Conservation (phyloP, 768 basidiomycete species). For the Paxillus rubicundulus region DNA sequence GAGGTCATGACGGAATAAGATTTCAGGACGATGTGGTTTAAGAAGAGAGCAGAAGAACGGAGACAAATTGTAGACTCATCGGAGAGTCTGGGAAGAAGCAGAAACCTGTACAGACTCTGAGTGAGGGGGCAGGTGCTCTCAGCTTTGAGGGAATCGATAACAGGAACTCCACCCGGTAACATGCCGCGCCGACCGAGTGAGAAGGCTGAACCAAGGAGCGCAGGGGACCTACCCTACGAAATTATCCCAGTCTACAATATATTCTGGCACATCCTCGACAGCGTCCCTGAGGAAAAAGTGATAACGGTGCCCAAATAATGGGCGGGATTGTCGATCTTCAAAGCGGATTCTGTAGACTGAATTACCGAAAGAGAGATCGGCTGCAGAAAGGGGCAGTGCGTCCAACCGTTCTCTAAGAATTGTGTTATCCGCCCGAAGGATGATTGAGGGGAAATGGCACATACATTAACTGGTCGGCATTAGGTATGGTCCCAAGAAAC, state of each 20-base stretch:
- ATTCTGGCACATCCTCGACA: conserved; percentile 96
- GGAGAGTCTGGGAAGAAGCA: neutral
- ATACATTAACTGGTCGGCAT: conserved; percentile 79
- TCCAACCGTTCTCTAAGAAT: conserved; percentile 65
- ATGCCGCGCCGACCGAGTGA: neutral
- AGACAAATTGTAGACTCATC: neutral
- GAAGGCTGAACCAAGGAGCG: neutral
- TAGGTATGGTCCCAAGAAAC: conserved; percentile 98
- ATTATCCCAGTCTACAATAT: conserved; percentile 92
- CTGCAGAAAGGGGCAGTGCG: conserved; percentile 58
- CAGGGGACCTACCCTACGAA: conserved; percentile 67
- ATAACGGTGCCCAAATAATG: conserved; percentile 87
- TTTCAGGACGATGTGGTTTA: neutral
- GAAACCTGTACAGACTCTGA: neutral
- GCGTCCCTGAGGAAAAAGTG: conserved; percentile 93
- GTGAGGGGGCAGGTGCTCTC: neutral
- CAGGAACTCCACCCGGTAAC: neutral
- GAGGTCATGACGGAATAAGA: neutral
- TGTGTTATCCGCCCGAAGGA: conserved; percentile 13
- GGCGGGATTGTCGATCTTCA: conserved; percentile 59
- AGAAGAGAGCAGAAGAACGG: neutral
- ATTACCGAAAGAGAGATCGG: conserved; percentile 85
- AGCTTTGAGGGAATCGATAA: neutral
- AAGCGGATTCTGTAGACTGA: conserved; percentile 87
- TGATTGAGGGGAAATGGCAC: conserved; percentile 31